A percentile compares a stretch with the other conserved stretches of the same genome.
Evolutionary conservation across 345 rosid genomes (phyloP).

Genomic region (Populus deltoides): DNA sequence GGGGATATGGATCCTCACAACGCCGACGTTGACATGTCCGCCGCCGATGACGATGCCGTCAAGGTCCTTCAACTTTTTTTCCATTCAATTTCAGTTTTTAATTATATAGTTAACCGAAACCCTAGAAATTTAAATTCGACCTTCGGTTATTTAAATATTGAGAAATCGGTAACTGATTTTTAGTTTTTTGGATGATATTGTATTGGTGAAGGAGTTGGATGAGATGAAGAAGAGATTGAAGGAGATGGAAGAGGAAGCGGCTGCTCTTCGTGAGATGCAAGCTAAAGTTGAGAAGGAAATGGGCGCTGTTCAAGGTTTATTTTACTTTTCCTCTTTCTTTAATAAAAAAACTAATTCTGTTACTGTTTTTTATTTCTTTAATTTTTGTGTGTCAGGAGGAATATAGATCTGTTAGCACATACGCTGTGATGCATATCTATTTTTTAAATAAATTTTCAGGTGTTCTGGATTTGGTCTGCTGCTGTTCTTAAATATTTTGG

Average conservation of each 20-base stretch:
- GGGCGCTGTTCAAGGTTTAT: constrained; percentile 83
- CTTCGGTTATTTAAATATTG: not conserved
- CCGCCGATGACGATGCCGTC: constrained; percentile 76
- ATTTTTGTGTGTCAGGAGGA: not conserved
- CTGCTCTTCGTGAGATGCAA: constrained; percentile 98
- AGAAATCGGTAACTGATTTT: not conserved
- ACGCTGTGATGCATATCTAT: not conserved
- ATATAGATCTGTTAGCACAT: not conserved
- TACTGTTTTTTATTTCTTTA: too few species aligned
- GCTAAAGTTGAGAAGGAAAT: constrained; percentile 96
- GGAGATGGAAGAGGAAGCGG: constrained; percentile 98
- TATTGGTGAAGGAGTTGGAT: constrained; percentile 64
- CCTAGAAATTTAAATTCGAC: constrained; percentile 1
- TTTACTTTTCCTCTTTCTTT: not conserved
- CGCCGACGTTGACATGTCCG: constrained; percentile 67
- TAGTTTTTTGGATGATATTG: not conserved
- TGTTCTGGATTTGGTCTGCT: not conserved
- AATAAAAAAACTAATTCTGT: too few species aligned
- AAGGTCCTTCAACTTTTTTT: constrained; percentile 41
- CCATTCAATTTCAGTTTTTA: not conserved
- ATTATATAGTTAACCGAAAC: not conserved
- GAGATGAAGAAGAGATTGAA: constrained; percentile 96
- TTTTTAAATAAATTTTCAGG: too few species aligned
- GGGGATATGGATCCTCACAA: constrained; percentile 68
- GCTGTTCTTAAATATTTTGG: not conserved